Base-by-base conservation (phyloP, 768 basidiomycete species). In the Serendipita vermifera region DNA sequence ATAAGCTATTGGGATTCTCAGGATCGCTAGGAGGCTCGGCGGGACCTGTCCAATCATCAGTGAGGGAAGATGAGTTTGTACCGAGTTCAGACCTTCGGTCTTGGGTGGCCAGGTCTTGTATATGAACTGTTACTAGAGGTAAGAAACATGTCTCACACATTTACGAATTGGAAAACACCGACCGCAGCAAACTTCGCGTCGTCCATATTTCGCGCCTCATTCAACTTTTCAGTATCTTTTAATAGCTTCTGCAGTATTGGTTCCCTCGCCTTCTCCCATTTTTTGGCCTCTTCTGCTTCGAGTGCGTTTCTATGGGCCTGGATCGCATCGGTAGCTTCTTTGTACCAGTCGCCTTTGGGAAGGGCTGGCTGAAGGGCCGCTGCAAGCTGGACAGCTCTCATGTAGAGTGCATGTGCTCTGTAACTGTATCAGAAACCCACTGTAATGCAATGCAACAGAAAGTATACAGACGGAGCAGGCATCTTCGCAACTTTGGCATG, bases 401-500 rank as follows among this genome's bases (percentile, higher is more conserved):
- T 22, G 32, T 51, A 51, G 9, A 51, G 24, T 31, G 26, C 24
- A 31, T 51, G 46, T n/a, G 46, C 46, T 15, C 46, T 51, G 46
- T 26, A 31, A 51, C 15, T n/a, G n/a, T n/a, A 26, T 51, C n/a
- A 15, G 24, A 29, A 24, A n/a, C 26, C n/a, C 26, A 43, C 41
- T 7, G 27, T 27, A 15, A 29, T 15, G 29, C 11, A 5, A 26
- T 9, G 9, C 2, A 11, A 51, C n/a, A 31, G n/a, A n/a, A 5
- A 11, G 1, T 22, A 15, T 24, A 51, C 46, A 1, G 9, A 51
- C 46, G 32, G 24, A 31, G 32, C 46, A 1, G 46, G 46, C 2
- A 51, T 15, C 27, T 51, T 51, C 1, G 32, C 7, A 22, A 51
- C 22, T 31, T 51, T 51, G 9, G 46, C 46, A 31, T 22, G 27